Conservation (phyloP, 108 stramenopile species). For the Cyclotella kingstonii region DNA sequence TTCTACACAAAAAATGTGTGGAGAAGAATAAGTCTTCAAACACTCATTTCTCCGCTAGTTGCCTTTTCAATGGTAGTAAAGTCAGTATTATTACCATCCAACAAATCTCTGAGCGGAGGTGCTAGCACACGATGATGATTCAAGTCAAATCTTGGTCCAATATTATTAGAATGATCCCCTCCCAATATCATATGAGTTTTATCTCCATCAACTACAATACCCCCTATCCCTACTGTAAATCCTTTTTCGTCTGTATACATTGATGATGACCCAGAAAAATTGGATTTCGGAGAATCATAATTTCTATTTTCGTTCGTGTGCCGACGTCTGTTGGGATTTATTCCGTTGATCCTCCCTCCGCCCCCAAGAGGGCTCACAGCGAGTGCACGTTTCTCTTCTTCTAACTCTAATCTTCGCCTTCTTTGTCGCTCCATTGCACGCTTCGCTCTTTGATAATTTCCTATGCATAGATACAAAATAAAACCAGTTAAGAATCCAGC, state of each 20-base stretch:
- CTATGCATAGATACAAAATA: constrained; percentile 75
- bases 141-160: constrained; percentile 3
- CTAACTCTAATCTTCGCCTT: constrained; percentile 55
- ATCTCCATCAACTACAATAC: constrained; percentile 25
- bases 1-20: too few relatives aligned
- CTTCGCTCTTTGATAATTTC: constrained; percentile 84
- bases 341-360: constrained; percentile 21
- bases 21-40: too few relatives aligned
- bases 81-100: constrained; percentile 21
- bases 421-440: constrained; percentile 76
- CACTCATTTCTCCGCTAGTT: constrained; percentile 40
- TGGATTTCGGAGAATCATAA: constrained; percentile 38
- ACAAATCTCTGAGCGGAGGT: constrained; percentile 25
- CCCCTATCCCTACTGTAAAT: constrained; percentile 34
- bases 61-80: not conserved
- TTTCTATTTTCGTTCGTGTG: constrained; percentile 8
- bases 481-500: constrained; percentile 75
- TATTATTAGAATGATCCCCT: constrained; percentile 17
- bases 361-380: constrained; percentile 22
- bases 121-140: not conserved
- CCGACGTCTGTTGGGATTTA: constrained; percentile 13
- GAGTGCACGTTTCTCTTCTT: constrained; percentile 43
- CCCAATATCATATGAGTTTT: constrained; percentile 35
- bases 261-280: constrained; percentile 40
- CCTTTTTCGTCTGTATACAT: constrained; percentile 51